Evolutionary conservation across 2,329 filamentous ascomycete genomes (phyloP), one percentile per base, ranked within the genome.

Genomic region (Verticillium isaacii): DNA sequence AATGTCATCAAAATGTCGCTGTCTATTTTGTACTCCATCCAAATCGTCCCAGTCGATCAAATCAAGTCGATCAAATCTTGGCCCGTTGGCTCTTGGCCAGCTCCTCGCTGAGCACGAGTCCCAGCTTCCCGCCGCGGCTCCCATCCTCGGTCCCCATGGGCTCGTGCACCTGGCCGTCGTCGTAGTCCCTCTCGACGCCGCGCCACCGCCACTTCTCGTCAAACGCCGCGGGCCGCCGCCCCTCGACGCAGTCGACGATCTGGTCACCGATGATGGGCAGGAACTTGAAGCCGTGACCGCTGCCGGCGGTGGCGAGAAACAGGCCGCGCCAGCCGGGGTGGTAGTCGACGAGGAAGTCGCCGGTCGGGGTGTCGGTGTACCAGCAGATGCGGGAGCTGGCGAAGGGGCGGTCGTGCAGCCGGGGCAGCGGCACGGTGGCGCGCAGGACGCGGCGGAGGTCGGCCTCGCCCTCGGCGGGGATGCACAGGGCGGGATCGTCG

Each of bases 281-380:
- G 72, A 90, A 90, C 72, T 90, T 90, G 79, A 87, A 90, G 5
- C 75, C 88, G 70, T 89, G 86, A 3, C 86, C 86, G 65, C 85
- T 88, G 60, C 85, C 86, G 3, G 85, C 86, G 0, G 85, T 87
- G 0, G 85, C 85, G 29, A 89, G 68, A 68, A 89, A 89, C 4
- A 89, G 73, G 15, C 82, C 80, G 61, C 79, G 71, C 73, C 84
- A 84, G 17, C 79, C 74, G 0, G 89, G 89, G 68, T 92, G 89
- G 72, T 88, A 87, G 69, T 88, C 85, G 63, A 91, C 80, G 60
- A 92, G 80, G 77, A 90, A 92, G 70, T 92, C 86, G 25, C 85
- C 89, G 19, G 85, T 85, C 8, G 85, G 81, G 67, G 89, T 92
- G 75, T 92, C 89, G 5, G 86, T 86, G 72, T 92, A 92, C 89